phyloP scores from a whole-genome alignment of 129 eudicot genomes.

The Heracleum sosnowskyi region DNA sequence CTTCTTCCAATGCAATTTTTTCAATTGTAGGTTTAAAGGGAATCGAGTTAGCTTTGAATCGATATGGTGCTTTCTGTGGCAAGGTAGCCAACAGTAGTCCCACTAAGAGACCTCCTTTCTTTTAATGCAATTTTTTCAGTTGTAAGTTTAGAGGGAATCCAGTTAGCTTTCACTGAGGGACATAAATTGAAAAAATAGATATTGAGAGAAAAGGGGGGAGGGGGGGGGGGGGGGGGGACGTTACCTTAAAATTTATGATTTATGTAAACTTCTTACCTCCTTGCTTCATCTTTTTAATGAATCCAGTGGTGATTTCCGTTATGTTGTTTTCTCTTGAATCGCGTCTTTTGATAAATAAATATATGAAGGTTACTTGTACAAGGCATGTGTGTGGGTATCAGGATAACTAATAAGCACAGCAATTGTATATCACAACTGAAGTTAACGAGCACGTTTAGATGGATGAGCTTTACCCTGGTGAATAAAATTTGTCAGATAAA shows the following conservation, averaged over 20 bases:
- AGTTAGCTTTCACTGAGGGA: background rate
- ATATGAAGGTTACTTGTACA: background rate
- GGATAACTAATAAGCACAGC: background rate
- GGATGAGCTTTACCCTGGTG: background rate
- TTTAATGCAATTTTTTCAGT: background rate
- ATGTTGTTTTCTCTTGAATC: too few relatives aligned
- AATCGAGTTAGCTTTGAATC: background rate
- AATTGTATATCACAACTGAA: background rate
- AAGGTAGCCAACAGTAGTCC: too few relatives aligned
- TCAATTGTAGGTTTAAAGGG: background rate
- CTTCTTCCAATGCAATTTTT: background rate
- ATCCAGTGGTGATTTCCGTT: too few relatives aligned
- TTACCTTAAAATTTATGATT: too few relatives aligned
- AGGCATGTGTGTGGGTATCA: background rate
- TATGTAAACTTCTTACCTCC: too few relatives aligned
- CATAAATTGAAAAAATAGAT: too few relatives aligned
- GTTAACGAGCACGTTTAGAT: background rate
- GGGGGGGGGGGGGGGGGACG: too few relatives aligned
- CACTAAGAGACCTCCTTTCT: background rate
- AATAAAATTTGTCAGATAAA: background rate
- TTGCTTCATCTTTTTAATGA: too few relatives aligned
- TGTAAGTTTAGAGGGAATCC: background rate
- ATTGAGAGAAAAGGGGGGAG: too few relatives aligned
- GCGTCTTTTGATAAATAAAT: too few relatives aligned
- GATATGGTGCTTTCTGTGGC: too few relatives aligned